Conservation (phyloP, 78 protist species). For the Chrysochromulina tobinii region DNA sequence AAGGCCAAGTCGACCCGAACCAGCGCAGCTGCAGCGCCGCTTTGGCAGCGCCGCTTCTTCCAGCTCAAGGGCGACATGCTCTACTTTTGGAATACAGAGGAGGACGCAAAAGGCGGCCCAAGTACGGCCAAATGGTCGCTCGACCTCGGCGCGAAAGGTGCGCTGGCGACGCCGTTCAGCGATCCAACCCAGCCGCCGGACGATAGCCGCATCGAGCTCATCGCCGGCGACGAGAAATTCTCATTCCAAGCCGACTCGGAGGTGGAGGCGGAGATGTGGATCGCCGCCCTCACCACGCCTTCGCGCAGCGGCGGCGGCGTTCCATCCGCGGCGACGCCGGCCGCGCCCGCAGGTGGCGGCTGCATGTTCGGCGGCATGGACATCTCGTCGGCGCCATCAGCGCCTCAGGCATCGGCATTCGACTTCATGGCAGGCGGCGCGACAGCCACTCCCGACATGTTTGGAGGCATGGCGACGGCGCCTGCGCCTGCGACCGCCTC, state of each 20-base stretch:
- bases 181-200: background rate
- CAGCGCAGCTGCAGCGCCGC: too few species aligned
- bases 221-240: background rate
- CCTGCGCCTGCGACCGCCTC: too few species aligned
- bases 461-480: too few species aligned
- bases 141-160: background rate
- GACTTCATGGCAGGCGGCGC: too few species aligned
- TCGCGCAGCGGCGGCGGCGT: too few species aligned
- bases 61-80: background rate
- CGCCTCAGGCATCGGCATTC: too few species aligned
- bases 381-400: too few species aligned
- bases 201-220: background rate
- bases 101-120: background rate
- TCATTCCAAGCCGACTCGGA: background rate
- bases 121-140: background rate
- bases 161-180: background rate
- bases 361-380: too few species aligned
- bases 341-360: too few species aligned
- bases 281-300: background rate
- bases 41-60: conserved; percentile 1
- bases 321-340: too few species aligned
- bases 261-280: conserved; percentile 20
- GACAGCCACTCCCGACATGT: too few species aligned
- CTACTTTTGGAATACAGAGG: background rate
- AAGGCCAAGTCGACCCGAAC: background rate